Evolutionary conservation across 2,329 filamentous ascomycete species (phyloP), one percentile per base, ranked within the genome.

Genomic region (Pestalotiopsis fici): DNA sequence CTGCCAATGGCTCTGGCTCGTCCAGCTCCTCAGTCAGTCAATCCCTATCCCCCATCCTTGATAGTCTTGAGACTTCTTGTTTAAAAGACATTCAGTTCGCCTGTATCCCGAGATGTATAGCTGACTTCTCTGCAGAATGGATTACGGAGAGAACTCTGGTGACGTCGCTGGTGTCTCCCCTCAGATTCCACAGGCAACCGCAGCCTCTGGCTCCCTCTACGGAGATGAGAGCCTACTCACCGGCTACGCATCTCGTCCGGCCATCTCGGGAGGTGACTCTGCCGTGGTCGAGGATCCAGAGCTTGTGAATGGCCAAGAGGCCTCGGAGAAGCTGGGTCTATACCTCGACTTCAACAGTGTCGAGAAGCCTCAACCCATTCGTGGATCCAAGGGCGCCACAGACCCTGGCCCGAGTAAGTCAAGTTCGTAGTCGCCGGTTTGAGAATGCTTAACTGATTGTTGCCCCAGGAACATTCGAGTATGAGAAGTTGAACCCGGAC

Each of bases 401-500:
- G 85, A 88, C 70, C 83, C 86, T 6, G 87, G 87, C 2, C 85
- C 86, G 63, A 80, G 84, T 75, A 78, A 64, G 74, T 73, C 9
- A 11, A 7, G 31, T n/a, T n/a, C n/a, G 15, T 9, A 6, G 18
- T 21, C 5, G 3, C 4, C 59, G 11, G 23, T 9, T 15, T 25
- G 13, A n/a, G 13, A 12, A 47, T 7, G 59, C 3, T 27, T 54
- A 7, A 27, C 67, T 67, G 13, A 66, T 55, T 2, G 2, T 27
- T 28, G 12, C n/a, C 25, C 5, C 9, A 81, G 80, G 78, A 23
- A 85, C 83, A 2, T 80, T 81, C 57, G 78, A 78, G 50, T 85
- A 88, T 63, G 84, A 88, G 71, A 83, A 80, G 69, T 77, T 86
- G 23, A 87, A 88, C 70, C 84, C 85, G 5, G 86, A 89, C 70